These are phyloP conservation scores for Candida sanyiensis DNA, from an alignment of 805 yeast species.

Conservation along the genomic window DNA sequence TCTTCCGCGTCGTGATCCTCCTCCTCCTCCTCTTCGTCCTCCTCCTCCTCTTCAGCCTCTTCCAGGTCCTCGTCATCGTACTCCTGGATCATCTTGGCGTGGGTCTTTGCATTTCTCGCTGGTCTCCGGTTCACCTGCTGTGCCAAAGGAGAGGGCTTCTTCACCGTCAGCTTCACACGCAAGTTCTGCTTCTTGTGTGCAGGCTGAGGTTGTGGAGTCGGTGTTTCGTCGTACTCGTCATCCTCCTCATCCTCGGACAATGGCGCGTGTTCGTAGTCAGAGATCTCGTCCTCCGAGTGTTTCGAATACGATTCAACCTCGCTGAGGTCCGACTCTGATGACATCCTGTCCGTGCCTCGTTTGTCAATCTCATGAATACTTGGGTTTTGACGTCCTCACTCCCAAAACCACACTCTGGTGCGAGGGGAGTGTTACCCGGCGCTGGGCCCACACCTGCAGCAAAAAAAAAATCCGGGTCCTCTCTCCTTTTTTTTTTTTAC, in stretches of 20 bases:
- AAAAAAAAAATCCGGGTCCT: not conserved
- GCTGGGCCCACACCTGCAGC: too few relatives aligned
- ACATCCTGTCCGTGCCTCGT: not conserved
- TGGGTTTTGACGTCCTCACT: too few relatives aligned
- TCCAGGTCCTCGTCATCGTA: conserved; percentile 22
- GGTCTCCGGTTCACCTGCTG: not conserved
- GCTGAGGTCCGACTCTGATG: conserved; percentile 8
- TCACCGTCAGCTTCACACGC: conserved; percentile 1
- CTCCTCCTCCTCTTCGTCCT: conserved; percentile 17
- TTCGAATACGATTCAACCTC: conserved; percentile 4
- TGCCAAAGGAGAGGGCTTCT: not conserved
- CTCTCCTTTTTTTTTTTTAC: not conserved
- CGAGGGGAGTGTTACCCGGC: too few relatives aligned
- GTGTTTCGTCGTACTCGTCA: conserved; percentile 3
- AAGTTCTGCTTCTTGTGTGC: not conserved
- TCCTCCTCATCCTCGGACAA: conserved; percentile 4
- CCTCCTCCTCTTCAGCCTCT: conserved; percentile 14
- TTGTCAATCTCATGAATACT: too few relatives aligned
- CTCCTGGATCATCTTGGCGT: conserved; percentile 13
- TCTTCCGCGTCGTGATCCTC: conserved; percentile 13
- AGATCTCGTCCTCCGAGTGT: not conserved
- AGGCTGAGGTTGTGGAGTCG: not conserved
- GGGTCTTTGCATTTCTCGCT: conserved; percentile 1
- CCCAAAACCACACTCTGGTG: too few relatives aligned
- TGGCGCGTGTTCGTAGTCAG: not conserved